phyloP scores from a whole-genome alignment of 192 early-diverging fungal species.

The Dissophora ornata region DNA sequence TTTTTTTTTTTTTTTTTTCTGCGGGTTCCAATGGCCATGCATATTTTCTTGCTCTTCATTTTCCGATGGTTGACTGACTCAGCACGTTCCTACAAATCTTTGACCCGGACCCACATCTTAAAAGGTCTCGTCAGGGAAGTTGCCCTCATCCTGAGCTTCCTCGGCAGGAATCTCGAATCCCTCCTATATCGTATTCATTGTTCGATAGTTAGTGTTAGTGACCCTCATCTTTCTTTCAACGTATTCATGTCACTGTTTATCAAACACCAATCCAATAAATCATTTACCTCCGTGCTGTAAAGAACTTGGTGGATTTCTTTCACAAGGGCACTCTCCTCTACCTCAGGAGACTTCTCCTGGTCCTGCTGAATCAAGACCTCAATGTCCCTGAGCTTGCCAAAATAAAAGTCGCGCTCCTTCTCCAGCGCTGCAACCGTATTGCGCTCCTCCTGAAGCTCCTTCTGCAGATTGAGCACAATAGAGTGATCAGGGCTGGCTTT shows the following conservation, averaged over 20 bases:
- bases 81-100: too few relatives aligned
- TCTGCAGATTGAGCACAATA: constrained; percentile 77
- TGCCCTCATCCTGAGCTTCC: constrained; percentile 46
- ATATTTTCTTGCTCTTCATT: too few relatives aligned
- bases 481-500: constrained; percentile 45
- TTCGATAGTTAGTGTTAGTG: too few relatives aligned
- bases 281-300: constrained; percentile 82
- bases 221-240: too few relatives aligned
- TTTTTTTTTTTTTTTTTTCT: too few relatives aligned
- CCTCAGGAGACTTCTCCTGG: constrained; percentile 65
- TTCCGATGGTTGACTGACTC: too few relatives aligned
- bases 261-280: background rate
- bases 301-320: constrained; percentile 88
- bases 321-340: constrained; percentile 59
- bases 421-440: constrained; percentile 90
- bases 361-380: constrained; percentile 90
- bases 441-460: constrained; percentile 85
- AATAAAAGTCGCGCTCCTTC: constrained; percentile 99
- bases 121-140: constrained; percentile 72
- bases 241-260: background rate
- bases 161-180: constrained; percentile 84
- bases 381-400: constrained; percentile 93
- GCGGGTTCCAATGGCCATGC: too few relatives aligned
- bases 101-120: too few relatives aligned
- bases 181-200: too few relatives aligned